These are phyloP conservation scores for Candolleomyces efflorescens DNA, from an alignment of 768 basidiomycete species.

Conservation along the genomic window DNA sequence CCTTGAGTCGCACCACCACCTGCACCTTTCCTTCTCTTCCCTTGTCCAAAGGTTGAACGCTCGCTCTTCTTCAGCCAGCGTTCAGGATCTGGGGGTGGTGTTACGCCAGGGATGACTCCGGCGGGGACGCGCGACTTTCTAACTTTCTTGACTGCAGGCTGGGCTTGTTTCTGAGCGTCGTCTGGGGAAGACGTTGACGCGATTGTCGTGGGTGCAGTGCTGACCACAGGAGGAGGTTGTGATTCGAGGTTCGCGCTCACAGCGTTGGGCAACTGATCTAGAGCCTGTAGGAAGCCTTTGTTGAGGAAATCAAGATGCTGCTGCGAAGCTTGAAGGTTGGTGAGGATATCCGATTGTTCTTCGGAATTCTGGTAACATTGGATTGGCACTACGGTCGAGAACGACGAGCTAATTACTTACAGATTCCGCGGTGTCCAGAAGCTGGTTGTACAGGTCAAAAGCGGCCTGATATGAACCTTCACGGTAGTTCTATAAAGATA, in stretches of 20 bases:
- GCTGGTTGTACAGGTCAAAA: constrained; percentile 73
- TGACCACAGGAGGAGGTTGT: constrained; percentile 48
- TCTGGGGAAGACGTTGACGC: constrained; percentile 27
- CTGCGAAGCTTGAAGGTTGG: constrained; percentile 79
- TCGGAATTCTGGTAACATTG: constrained; percentile 59
- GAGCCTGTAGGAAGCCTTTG: constrained; percentile 57
- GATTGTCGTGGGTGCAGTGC: constrained; percentile 21
- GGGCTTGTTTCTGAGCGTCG: constrained; percentile 28
- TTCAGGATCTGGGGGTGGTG: constrained; percentile 81
- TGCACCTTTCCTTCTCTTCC: constrained; percentile 48
- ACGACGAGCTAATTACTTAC: constrained; percentile 40
- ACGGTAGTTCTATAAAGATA: constrained; percentile 60
- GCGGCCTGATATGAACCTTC: constrained; percentile 70
- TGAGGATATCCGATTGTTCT: constrained; percentile 83
- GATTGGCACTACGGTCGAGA: neutral
- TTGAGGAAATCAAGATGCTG: constrained; percentile 82
- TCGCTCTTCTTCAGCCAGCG: constrained; percentile 88
- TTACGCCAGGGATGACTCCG: constrained; percentile 74
- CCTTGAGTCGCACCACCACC: constrained; percentile 70
- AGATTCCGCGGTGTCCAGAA: constrained; percentile 73
- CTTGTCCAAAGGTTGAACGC: constrained; percentile 53
- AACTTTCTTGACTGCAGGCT: constrained; percentile 40
- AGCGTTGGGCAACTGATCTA: constrained; percentile 55
- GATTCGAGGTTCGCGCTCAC: constrained; percentile 55
- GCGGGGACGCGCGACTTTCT: constrained; percentile 67